Evolutionary conservation across 2,329 filamentous ascomycete species (phyloP), one percentile per base, ranked within the genome.

Genomic region (Botrytis sinoallii): DNA sequence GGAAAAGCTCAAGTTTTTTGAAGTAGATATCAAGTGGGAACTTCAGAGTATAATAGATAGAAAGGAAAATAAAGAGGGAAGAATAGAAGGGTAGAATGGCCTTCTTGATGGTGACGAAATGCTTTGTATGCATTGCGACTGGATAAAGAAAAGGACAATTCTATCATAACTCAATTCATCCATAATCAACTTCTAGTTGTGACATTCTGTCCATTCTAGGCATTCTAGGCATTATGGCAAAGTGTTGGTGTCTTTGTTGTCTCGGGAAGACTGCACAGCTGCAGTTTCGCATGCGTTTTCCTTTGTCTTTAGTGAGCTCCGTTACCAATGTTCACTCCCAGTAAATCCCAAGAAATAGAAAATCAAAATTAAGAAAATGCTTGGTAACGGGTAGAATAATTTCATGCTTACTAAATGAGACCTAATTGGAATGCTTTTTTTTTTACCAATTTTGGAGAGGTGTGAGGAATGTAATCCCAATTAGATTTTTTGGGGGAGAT

Each of bases 101-200:
- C 77, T 77, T 80, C 79, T 80, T 80, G 76, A 79, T 76, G 75
- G 67, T 70, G 72, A 73, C 48, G 35, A 74, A 76, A 77, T 73
- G 77, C 79, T 80, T 81, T 81, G 79, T 80, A 76, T 77, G 77
- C 76, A 79, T 70, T 60, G 64, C 70, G 77, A 77, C 80, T 79
- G 78, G 76, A 80, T 77, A 73, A 73, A 73, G 64, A 76, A 76
- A 73, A 77, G 77, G 79, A 81, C 80, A 81, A 81, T 81, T 78
- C 78, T 78, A 74, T 76, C 76, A 74, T 76, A 74, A 73, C 74
- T 77, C 74, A 77, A 78, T 71, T 71, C 73, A 66, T 72, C 75
- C 77, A 74, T 75, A 66, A 67, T 69, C 74, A 79, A 71, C 69
- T 76, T 46, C 71, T 76, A 66, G 77, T 74, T 76, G 76, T 71